Conservation (phyloP, 345 rosid species). For the Arabis alpina region DNA sequence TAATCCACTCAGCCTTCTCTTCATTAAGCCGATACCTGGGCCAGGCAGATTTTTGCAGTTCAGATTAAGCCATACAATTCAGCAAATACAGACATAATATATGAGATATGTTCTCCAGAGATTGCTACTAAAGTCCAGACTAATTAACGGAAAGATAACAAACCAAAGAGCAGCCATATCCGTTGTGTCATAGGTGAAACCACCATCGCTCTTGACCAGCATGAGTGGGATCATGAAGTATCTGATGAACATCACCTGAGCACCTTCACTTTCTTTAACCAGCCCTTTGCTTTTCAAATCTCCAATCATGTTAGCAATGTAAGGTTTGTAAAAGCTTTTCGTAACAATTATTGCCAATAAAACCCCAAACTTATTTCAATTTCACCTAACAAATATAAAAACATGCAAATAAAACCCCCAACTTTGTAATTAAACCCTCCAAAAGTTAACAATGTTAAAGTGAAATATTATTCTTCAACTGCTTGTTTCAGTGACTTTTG, state of each 20-base stretch:
- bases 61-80: slow-evolving; percentile 14
- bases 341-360: too few relatives aligned
- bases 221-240: slow-evolving; percentile 86
- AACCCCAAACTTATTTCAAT: too few relatives aligned
- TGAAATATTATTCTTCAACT: too few relatives aligned
- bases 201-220: slow-evolving; percentile 96
- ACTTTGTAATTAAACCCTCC: too few relatives aligned
- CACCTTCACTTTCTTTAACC: slow-evolving; percentile 86
- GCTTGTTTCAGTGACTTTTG: too few relatives aligned
- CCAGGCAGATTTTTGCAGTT: slow-evolving; percentile 10
- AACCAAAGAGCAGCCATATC: slow-evolving; percentile 95
- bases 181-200: slow-evolving; percentile 93
- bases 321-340: slow-evolving; percentile 88
- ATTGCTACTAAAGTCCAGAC: neutral
- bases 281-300: slow-evolving; percentile 61
- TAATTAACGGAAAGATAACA: slow-evolving; percentile 32
- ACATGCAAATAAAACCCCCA: too few relatives aligned
- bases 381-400: too few relatives aligned
- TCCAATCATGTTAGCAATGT: slow-evolving; percentile 66
- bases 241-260: slow-evolving; percentile 82
- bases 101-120: slow-evolving; percentile 1
- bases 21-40: slow-evolving; percentile 88
- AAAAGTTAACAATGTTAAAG: too few relatives aligned
- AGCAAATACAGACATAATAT: slow-evolving; percentile 9
- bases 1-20: slow-evolving; percentile 96